Evolutionary conservation across 139 green algal species (phyloP).

Genomic region (Parachlorella kessleri): DNA sequence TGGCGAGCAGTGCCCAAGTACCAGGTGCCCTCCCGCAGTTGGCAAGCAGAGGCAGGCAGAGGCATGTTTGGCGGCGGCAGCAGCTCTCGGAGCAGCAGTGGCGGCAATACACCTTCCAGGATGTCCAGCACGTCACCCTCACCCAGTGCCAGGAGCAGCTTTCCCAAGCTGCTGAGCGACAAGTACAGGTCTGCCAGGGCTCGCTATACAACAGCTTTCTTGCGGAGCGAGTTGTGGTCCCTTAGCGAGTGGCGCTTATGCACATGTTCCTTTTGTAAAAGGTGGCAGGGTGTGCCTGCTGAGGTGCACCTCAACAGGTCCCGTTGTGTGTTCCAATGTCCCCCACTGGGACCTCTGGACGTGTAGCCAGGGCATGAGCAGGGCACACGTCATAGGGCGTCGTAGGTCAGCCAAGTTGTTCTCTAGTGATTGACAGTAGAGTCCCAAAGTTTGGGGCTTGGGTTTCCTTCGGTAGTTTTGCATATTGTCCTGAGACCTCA

Average conservation of each 20-base stretch:
- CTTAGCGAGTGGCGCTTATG: too few species aligned
- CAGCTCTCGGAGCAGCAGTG: background rate
- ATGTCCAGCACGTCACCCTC: background rate
- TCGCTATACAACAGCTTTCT: background rate
- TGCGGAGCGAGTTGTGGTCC: too few species aligned
- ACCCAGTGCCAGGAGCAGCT: background rate
- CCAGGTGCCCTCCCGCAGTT: too few species aligned
- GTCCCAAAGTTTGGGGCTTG: background rate
- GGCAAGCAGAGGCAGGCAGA: too few species aligned
- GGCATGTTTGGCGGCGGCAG: too few species aligned
- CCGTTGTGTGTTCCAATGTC: too few species aligned
- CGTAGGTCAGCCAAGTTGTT: background rate
- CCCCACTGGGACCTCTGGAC: too few species aligned
- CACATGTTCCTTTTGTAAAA: too few species aligned
- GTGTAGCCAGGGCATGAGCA: background rate
- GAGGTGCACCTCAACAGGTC: too few species aligned
- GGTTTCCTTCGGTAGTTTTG: background rate
- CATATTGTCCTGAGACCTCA: background rate
- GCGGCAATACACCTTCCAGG: background rate
- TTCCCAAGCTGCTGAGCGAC: constrained; percentile 19
- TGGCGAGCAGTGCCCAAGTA: too few species aligned
- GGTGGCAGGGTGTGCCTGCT: too few species aligned
- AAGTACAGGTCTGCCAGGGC: constrained; percentile 16
- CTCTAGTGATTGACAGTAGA: background rate
- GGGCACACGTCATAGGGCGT: background rate